Percentiles rank a stretch among this genome's conserved stretches.
Conservation (phyloP, 495 filamentous ascomycete species). For the Hypoxylon lienhwacheense region DNA sequence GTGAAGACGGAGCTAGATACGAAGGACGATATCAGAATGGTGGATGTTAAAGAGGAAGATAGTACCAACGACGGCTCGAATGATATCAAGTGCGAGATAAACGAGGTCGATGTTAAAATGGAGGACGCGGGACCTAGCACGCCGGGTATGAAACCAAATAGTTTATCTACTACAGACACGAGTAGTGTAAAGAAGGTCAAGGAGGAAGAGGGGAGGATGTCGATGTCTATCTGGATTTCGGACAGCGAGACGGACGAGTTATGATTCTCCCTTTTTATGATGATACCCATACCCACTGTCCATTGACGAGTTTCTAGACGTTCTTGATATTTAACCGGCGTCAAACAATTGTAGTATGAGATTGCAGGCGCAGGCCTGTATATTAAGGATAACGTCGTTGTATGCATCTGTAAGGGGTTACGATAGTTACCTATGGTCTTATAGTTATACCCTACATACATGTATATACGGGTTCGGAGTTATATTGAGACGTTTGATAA, state of each 20-base stretch:
- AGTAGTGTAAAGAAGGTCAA: conserved; percentile 12
- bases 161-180: background rate
- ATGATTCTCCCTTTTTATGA: conserved; percentile 12
- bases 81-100: background rate
- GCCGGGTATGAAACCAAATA: conserved; percentile 4
- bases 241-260: conserved; percentile 38
- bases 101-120: conserved; percentile 4
- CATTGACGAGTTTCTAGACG: background rate
- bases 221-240: conserved; percentile 33
- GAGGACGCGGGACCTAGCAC: conserved; percentile 11
- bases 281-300: conserved; percentile 1
- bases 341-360: no score
- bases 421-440: no score
- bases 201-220: conserved; percentile 9
- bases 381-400: no score
- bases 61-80: background rate
- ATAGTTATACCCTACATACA: no score
- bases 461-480: no score
- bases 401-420: no score
- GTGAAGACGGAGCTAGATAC: conserved; percentile 10
- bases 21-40: conserved; percentile 12
- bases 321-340: background rate
- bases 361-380: no score
- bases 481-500: no score
- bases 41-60: conserved; percentile 13